A percentile compares a stretch with the other conserved stretches of the same genome.
These are phyloP conservation scores for Cercospora nicotianae DNA, from an alignment of 2,329 filamentous ascomycete species.

Conservation along the genomic window DNA sequence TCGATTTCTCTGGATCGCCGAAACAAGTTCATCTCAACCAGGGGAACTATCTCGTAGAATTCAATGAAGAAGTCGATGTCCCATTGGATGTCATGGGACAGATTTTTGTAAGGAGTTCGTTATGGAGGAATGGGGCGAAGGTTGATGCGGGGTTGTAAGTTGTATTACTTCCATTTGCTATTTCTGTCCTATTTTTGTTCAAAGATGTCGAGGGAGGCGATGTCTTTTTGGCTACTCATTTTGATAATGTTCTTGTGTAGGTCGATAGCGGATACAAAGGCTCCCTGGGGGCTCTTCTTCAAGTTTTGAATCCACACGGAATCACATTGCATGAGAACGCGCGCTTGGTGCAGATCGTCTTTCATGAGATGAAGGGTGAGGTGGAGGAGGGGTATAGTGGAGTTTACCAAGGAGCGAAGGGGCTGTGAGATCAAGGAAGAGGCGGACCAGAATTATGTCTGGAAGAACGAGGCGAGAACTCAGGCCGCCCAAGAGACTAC, in stretches of 20 bases:
- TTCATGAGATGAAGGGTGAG: conserved; percentile 40
- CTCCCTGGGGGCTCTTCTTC: conserved; percentile 43
- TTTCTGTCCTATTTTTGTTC: too few species aligned
- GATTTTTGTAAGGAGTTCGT: conserved; percentile 43
- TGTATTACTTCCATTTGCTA: background rate
- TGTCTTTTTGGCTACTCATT: background rate
- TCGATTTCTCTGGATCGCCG: conserved; percentile 2
- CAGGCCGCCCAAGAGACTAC: conserved; percentile 18
- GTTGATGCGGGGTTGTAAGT: conserved; percentile 40
- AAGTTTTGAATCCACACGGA: conserved; percentile 35
- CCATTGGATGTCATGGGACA: conserved; percentile 45
- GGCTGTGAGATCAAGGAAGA: background rate
- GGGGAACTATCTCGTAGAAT: conserved; percentile 44
- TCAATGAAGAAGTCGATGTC: conserved; percentile 45
- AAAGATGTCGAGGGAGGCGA: background rate
- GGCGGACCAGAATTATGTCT: too few species aligned
- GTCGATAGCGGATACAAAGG: conserved; percentile 48
- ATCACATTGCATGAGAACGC: conserved; percentile 40
- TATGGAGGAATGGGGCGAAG: conserved; percentile 44
- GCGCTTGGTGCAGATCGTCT: conserved; percentile 45
- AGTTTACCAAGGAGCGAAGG: conserved; percentile 38
- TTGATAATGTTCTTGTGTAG: background rate
- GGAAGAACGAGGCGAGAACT: background rate
- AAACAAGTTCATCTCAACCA: conserved; percentile 4
- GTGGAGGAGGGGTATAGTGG: conserved; percentile 43